Evolutionary conservation across 2,329 filamentous ascomycete genomes (phyloP).

Genomic region (Myriosclerotinia duriaeana): DNA sequence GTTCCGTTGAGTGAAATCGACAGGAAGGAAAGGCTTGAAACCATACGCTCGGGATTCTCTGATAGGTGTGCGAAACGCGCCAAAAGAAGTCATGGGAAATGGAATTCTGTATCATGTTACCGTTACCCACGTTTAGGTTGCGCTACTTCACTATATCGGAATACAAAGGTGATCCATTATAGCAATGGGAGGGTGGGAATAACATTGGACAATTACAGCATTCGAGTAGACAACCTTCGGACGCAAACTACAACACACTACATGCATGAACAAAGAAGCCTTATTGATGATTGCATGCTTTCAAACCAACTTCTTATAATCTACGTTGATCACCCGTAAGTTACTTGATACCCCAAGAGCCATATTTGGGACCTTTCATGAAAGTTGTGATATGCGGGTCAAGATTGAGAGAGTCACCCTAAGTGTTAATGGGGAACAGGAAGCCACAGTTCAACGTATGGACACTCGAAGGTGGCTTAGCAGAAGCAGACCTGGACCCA

Average conservation of each 20-base stretch:
- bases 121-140: not conserved
- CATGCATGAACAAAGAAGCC: conserved; percentile 11
- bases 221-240: conserved; percentile 12
- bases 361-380: not conserved
- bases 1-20: too few relatives aligned
- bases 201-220: not conserved
- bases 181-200: conserved; percentile 12
- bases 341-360: not conserved
- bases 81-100: conserved; percentile 11
- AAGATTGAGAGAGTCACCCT: not conserved
- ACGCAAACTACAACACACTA: not conserved
- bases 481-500: conserved; percentile 13
- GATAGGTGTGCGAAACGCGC: not conserved
- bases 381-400: not conserved
- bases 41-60: not conserved
- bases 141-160: not conserved
- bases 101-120: not conserved
- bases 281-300: not conserved
- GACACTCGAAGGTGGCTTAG: conserved; percentile 1
- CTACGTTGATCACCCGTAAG: conserved; percentile 13
- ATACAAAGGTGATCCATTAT: not conserved
- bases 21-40: not conserved
- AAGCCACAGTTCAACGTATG: conserved; percentile 16
- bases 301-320: conserved; percentile 16
- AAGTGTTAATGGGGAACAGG: not conserved